Percentiles rank a stretch among this genome's conserved stretches.
Evolutionary conservation across 768 basidiomycete genomes (phyloP).

Genomic region (Leucosporidium scottii): DNA sequence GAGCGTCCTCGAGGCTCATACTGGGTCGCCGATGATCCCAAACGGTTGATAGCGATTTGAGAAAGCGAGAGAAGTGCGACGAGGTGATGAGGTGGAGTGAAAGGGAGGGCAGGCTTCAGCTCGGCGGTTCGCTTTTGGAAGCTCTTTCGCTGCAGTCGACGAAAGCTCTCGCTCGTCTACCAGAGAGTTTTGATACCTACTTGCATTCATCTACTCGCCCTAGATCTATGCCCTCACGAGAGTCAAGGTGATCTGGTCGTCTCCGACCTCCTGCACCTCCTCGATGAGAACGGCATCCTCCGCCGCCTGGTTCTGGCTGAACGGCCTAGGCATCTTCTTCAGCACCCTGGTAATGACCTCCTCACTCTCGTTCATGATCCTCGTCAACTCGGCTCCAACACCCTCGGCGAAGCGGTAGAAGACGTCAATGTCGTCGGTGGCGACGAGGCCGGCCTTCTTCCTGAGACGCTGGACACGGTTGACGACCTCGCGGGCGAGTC

Average conservation of each 20-base stretch:
- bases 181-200: no score
- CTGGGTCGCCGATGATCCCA: no score
- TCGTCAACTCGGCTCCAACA: constrained; percentile 59
- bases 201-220: no score
- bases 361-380: constrained; percentile 50
- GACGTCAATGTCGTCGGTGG: constrained; percentile 85
- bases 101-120: no score
- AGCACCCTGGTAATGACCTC: constrained; percentile 33
- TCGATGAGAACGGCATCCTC: constrained; percentile 23
- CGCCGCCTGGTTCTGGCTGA: constrained; percentile 10
- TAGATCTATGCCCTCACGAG: constrained; percentile 15
- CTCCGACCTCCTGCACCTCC: constrained; percentile 32
- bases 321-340: constrained; percentile 32
- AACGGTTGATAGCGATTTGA: no score
- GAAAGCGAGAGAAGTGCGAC: no score
- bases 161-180: no score
- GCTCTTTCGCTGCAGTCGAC: no score
- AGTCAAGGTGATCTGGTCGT: constrained; percentile 30
- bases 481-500: constrained; percentile 78
- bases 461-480: constrained; percentile 90
- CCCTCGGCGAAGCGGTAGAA: constrained; percentile 75
- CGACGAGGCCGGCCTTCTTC: constrained; percentile 90
- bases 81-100: no score
- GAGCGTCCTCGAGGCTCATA: no score
- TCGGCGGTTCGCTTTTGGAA: no score